Percentiles rank a stretch among this genome's conserved stretches.
These are phyloP conservation scores for Heterobasidion irregulare DNA, from an alignment of 1,284 basidiomycete genomes.

Conservation along the genomic window DNA sequence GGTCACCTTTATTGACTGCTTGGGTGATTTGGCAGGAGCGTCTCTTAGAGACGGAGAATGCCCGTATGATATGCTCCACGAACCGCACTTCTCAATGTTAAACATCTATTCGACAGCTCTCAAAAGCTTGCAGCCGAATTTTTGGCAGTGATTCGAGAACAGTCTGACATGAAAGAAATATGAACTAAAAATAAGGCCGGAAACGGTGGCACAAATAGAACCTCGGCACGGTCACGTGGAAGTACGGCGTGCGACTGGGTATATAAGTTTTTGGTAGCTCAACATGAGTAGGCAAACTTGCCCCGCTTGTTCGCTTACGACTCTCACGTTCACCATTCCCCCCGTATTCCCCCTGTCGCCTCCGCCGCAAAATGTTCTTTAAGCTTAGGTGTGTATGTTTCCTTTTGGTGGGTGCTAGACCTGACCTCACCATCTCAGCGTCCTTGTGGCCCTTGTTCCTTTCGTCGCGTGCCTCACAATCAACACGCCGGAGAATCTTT, in stretches of 20 bases:
- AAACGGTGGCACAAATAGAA: too few species aligned
- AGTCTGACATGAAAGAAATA: too few species aligned
- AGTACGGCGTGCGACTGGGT: not conserved
- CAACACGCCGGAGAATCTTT: conserved; percentile 23
- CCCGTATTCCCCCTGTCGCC: conserved; percentile 1
- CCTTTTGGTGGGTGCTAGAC: not conserved
- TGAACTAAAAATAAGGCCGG: too few species aligned
- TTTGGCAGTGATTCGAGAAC: too few species aligned
- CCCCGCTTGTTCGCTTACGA: conserved; percentile 5
- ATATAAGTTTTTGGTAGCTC: not conserved
- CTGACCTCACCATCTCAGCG: conserved; percentile 20
- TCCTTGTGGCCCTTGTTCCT: conserved; percentile 36
- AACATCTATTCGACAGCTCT: too few species aligned
- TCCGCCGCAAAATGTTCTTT: conserved; percentile 24
- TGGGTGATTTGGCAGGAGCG: not conserved
- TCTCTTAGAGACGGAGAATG: too few species aligned
- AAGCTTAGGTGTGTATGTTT: conserved; percentile 22
- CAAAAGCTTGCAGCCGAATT: too few species aligned
- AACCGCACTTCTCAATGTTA: too few species aligned
- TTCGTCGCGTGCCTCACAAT: conserved; percentile 42
- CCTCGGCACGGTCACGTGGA: too few species aligned
- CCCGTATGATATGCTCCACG: too few species aligned
- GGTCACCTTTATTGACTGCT: not conserved
- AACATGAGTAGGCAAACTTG: too few species aligned
- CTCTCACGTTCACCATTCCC: conserved; percentile 6